These are phyloP conservation scores for Drechslerella dactyloides DNA, from an alignment of 2,329 filamentous ascomycete species.

Conservation along the genomic window DNA sequence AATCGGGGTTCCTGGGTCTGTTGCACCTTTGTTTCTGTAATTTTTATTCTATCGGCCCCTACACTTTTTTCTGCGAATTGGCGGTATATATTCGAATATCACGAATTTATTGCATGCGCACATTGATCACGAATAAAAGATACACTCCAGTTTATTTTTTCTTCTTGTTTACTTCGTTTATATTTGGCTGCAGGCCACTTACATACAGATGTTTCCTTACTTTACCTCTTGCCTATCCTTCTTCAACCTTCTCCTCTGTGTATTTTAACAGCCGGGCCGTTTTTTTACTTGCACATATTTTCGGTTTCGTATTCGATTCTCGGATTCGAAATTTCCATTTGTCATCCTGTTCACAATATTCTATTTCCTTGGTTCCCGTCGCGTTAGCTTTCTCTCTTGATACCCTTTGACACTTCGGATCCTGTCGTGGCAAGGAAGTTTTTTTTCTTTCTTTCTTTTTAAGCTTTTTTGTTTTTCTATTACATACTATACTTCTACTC, in stretches of 20 bases:
- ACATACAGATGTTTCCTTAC: conserved; percentile 1
- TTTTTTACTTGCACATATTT: conserved; percentile 42
- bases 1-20: conserved; percentile 13
- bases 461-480: no score
- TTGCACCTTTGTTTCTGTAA: conserved; percentile 14
- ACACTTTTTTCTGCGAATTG: conserved; percentile 38
- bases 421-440: conserved; percentile 45
- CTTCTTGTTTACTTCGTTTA: background rate
- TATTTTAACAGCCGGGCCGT: conserved; percentile 35
- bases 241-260: conserved; percentile 11
- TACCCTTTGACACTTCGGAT: conserved; percentile 39
- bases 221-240: conserved; percentile 1
- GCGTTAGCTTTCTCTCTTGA: conserved; percentile 12
- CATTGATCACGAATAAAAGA: conserved; percentile 47
- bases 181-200: conserved; percentile 20
- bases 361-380: background rate
- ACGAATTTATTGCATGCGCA: conserved; percentile 50
- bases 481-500: no score
- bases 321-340: background rate
- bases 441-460: conserved; percentile 20
- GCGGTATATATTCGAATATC: conserved; percentile 51
- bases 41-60: background rate
- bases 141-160: conserved; percentile 8
- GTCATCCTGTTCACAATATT: background rate
- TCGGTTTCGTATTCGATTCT: background rate